Percentiles rank a stretch among this genome's conserved stretches.
These are phyloP conservation scores for Stereocaulon alpinum DNA, from an alignment of 495 filamentous ascomycete genomes.

Conservation along the genomic window DNA sequence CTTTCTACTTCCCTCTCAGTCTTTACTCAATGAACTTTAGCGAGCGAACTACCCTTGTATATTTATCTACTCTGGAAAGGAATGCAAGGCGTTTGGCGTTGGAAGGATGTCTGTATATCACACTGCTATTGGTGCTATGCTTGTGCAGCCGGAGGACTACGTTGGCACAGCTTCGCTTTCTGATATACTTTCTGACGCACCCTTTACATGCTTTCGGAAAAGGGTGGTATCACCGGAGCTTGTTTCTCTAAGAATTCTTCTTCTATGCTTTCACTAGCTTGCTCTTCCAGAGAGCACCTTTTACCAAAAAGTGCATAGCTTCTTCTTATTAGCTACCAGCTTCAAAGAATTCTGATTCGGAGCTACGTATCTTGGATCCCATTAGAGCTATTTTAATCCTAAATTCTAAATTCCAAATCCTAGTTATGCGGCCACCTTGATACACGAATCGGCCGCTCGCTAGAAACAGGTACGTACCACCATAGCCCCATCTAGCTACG, in stretches of 20 bases:
- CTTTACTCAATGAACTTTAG: neutral
- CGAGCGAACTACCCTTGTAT: slow-evolving; percentile 9
- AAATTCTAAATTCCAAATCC: neutral
- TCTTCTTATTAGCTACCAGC: neutral
- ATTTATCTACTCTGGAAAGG: slow-evolving; percentile 10
- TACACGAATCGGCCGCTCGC: neutral
- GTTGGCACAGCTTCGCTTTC: too few relatives aligned
- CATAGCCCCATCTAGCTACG: neutral
- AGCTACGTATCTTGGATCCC: too few relatives aligned
- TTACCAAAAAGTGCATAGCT: neutral
- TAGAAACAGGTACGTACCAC: neutral
- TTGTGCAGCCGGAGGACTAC: too few relatives aligned
- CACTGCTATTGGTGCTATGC: too few relatives aligned
- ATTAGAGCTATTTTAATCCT: neutral
- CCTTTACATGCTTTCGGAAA: too few relatives aligned
- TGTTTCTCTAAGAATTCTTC: too few relatives aligned
- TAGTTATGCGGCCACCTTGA: neutral
- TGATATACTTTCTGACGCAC: too few relatives aligned
- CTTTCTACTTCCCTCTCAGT: neutral
- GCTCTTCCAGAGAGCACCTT: neutral
- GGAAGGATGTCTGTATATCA: neutral
- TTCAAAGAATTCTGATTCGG: neutral
- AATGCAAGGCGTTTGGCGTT: slow-evolving; percentile 1
- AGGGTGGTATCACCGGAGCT: too few relatives aligned
- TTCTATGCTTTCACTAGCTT: too few relatives aligned